These are phyloP conservation scores for Sporothrix schenckii DNA, from an alignment of 2,329 filamentous ascomycete species.

Conservation along the genomic window DNA sequence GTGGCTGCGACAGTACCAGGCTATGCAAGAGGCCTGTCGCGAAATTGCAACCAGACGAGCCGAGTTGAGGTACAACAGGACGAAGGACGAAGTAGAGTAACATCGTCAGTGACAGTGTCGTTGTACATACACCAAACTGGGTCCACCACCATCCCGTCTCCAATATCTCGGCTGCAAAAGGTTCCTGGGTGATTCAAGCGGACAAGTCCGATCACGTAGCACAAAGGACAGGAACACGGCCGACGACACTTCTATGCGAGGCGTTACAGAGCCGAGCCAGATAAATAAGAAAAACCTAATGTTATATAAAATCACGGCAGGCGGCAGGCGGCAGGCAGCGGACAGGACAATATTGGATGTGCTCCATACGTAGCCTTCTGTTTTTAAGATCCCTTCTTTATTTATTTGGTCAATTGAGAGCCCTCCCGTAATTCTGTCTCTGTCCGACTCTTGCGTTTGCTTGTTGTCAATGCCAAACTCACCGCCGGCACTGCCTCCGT, in stretches of 20 bases:
- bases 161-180: constrained; percentile 3
- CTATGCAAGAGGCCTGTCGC: constrained; percentile 24
- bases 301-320: not conserved
- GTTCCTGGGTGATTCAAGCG: not conserved
- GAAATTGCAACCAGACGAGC: constrained; percentile 17
- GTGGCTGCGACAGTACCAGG: not conserved
- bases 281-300: not conserved
- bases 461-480: constrained; percentile 21
- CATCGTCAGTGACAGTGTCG: not conserved
- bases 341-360: not conserved
- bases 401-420: not conserved
- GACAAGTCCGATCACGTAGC: not conserved
- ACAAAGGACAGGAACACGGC: not conserved
- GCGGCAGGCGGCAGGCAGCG: not conserved
- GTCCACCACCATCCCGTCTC: not conserved
- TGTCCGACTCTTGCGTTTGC: not conserved
- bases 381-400: not conserved
- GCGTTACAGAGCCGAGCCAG: not conserved
- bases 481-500: constrained; percentile 19
- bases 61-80: not conserved
- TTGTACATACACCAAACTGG: constrained; percentile 1
- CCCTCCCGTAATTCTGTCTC: not conserved
- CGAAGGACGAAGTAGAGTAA: too few relatives aligned
- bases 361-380: too few relatives aligned
- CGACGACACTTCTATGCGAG: not conserved